Conservation (phyloP, 164 flowering plant species). For the Nymphaea thermarum region DNA sequence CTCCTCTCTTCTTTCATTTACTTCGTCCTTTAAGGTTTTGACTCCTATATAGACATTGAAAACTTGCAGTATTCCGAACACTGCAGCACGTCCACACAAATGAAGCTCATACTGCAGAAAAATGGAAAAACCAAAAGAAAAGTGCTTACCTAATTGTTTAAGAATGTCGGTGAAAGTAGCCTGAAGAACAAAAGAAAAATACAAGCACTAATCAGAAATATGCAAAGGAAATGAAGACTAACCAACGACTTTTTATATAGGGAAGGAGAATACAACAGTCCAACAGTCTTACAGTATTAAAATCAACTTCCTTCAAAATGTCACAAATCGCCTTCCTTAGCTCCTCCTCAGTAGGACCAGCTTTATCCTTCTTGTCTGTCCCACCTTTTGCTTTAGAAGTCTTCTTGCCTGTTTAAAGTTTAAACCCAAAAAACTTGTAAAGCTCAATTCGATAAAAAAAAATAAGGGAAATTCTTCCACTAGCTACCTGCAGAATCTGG, state of each 20-base stretch:
- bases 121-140: not conserved
- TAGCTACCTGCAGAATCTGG: too few species aligned
- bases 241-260: too few species aligned
- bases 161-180: constrained; percentile 19
- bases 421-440: too few species aligned
- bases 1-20: too few species aligned
- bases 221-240: not conserved
- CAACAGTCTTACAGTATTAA: constrained; percentile 46
- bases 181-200: constrained; percentile 6
- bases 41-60: too few species aligned
- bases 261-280: not conserved
- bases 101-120: too few species aligned
- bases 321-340: constrained; percentile 59
- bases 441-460: too few species aligned
- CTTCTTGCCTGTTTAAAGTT: not conserved
- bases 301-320: constrained; percentile 84
- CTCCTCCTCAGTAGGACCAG: constrained; percentile 49
- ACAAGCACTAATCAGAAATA: not conserved
- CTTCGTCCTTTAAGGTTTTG: too few species aligned
- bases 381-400: not conserved
- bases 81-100: too few species aligned
- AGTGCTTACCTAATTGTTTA: constrained; percentile 10
- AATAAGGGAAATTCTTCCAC: too few species aligned
- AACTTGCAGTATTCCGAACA: too few species aligned
- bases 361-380: not conserved